A percentile compares a stretch with the other conserved stretches of the same genome.
phyloP scores from a whole-genome alignment of 164 flowering plant genomes.

The Annona cherimola region DNA sequence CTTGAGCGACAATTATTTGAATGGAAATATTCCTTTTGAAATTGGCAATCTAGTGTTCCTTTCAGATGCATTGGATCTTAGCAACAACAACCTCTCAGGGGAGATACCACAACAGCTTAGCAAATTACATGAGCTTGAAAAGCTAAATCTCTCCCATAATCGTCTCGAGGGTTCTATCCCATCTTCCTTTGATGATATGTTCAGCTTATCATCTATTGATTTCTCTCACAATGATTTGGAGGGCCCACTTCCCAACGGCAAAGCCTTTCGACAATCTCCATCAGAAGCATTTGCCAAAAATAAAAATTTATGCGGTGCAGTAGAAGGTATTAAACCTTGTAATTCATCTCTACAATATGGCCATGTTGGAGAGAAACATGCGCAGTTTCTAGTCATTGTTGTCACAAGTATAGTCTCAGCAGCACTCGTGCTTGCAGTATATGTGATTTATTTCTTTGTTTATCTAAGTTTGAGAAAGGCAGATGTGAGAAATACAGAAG shows the following conservation, averaged over 20 bases:
- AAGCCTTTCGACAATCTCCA: slow-evolving; percentile 1
- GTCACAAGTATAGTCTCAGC: not conserved
- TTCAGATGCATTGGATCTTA: not conserved
- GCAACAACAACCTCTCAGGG: not conserved
- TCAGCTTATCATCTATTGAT: not conserved
- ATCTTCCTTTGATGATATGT: slow-evolving; percentile 7
- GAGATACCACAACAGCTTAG: slow-evolving; percentile 5
- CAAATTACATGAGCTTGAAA: not conserved
- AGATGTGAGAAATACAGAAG: not conserved
- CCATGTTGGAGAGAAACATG: not conserved
- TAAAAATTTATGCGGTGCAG: slow-evolving; percentile 5
- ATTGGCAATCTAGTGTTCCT: slow-evolving; percentile 5
- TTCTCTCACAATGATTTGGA: slow-evolving; percentile 13
- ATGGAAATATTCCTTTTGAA: slow-evolving; percentile 8
- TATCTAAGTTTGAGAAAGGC: not conserved
- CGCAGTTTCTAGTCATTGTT: not conserved
- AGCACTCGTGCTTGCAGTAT: not conserved
- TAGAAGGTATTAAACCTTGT: slow-evolving; percentile 7
- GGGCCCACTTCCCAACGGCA: slow-evolving; percentile 6
- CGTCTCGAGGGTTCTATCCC: slow-evolving; percentile 19
- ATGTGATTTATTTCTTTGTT: not conserved
- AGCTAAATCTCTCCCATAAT: slow-evolving; percentile 19
- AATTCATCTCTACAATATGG: not conserved
- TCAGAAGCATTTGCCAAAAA: slow-evolving; percentile 2
- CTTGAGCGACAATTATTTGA: slow-evolving; percentile 4